Evolutionary conservation across 306 rosid genomes (phyloP).

Genomic region (Erythrophleum fordii): DNA sequence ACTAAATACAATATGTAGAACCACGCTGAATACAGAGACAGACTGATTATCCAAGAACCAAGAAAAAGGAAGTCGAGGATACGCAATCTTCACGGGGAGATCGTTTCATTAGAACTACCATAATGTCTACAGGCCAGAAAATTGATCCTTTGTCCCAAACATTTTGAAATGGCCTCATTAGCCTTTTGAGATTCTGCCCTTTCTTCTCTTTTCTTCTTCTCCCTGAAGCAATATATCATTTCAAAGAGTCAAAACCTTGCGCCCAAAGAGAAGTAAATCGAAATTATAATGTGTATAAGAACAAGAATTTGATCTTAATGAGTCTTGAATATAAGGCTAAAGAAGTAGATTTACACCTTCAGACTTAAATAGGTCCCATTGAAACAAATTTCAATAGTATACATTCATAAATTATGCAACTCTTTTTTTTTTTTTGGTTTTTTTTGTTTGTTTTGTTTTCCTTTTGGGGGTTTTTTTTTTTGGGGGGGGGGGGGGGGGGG

Average conservation of each 20-base stretch:
- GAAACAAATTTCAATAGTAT: neutral
- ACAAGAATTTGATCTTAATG: neutral
- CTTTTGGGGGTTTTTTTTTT: too few relatives aligned
- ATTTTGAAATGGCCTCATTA: conserved; percentile 78
- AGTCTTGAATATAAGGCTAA: neutral
- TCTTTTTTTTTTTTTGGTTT: neutral
- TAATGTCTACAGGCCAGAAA: conserved; percentile 43
- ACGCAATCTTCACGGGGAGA: conserved; percentile 21
- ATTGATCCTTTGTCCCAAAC: conserved; percentile 58
- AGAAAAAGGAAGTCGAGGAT: conserved; percentile 37
- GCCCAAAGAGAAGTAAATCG: conserved; percentile 17
- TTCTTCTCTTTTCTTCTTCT: conserved; percentile 94
- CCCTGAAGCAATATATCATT: conserved; percentile 63
- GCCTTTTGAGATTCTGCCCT: conserved; percentile 74
- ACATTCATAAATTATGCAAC: neutral
- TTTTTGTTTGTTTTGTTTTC: too few relatives aligned
- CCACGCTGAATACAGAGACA: conserved; percentile 25
- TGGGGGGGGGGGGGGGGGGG: neutral
- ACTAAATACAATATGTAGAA: conserved; percentile 40
- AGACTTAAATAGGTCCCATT: neutral
- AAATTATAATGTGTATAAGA: conserved; percentile 16
- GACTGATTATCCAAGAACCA: conserved; percentile 38
- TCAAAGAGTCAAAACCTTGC: conserved; percentile 32
- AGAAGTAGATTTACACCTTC: conserved; percentile 11
- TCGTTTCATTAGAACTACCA: conserved; percentile 21